Evolutionary conservation across 1,284 basidiomycete genomes (phyloP).

Genomic region (Kwoniella shivajii): DNA sequence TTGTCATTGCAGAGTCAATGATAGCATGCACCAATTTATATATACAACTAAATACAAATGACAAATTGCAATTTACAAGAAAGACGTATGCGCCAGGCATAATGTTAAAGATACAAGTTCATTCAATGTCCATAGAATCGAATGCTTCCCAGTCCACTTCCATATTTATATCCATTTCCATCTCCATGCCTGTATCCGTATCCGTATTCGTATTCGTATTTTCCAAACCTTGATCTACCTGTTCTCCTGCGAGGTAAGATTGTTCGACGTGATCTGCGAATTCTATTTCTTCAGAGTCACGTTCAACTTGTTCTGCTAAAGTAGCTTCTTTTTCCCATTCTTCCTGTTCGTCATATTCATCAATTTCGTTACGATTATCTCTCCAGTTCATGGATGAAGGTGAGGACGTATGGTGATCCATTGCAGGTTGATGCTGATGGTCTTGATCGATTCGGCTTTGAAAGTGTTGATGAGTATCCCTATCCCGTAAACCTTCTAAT

Average conservation of each 20-base stretch:
- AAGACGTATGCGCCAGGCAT: too few species aligned
- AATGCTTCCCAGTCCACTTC: slow-evolving; percentile 32
- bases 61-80: too few species aligned
- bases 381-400: too few species aligned
- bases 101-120: not conserved
- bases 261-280: slow-evolving; percentile 28
- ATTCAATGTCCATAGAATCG: slow-evolving; percentile 38
- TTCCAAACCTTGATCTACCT: not conserved
- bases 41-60: too few species aligned
- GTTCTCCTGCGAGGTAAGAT: slow-evolving; percentile 9
- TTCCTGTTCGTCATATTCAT: slow-evolving; percentile 32
- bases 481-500: too few species aligned
- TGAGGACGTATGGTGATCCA: too few species aligned
- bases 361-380: slow-evolving; percentile 5
- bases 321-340: slow-evolving; percentile 38
- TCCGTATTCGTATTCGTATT: not conserved
- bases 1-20: too few species aligned
- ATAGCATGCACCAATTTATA: too few species aligned
- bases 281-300: slow-evolving; percentile 31
- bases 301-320: slow-evolving; percentile 37
- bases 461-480: not conserved
- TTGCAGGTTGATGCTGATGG: too few species aligned
- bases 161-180: slow-evolving; percentile 31
- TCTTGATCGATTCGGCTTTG: too few species aligned
- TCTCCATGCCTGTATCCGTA: slow-evolving; percentile 24